Evolutionary conservation across 1,139 yeast species (phyloP), one percentile per base, ranked within the genome.

Genomic region (Saccharomyces hybrid): DNA sequence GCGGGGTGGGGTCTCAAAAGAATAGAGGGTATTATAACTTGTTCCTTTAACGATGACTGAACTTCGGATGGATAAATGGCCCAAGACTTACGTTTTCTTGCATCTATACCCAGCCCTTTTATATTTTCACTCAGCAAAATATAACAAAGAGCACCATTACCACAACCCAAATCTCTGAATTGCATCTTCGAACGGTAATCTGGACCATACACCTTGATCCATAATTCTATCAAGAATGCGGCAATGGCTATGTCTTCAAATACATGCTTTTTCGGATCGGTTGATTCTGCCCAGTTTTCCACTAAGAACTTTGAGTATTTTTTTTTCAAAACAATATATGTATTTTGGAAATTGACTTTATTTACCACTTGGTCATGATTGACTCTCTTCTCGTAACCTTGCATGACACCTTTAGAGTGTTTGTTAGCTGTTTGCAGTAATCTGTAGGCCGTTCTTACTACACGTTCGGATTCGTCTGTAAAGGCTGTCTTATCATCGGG

Each of bases 191-290:
- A 66, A 34, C 75, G 74, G 44, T 70, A 70, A 41, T 72, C 67
- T 5, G 57, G 55, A 3, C 70, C 69, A 61, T 84, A 87, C 55
- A 81, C 80, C 48, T 78, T 74, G 6, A 73, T 73, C 98, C 98
- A 91, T 44, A 88, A 77, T 68, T 88, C 96, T n/a, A 91, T 86
- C 56, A 93, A 75, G 63, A 91, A 93, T 0, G 98, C 96, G 0
- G 98, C 98, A 61, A 93, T 91, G 1, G 97, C 96, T 54, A 93
- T 79, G 68, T 93, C 99, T 73, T 93, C 99, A 73, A 91, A 93
- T 0, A 91, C 98, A 71, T 93, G 99, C 68, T 93, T 93, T 62
- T 84, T 81, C 1, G 98, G 98, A 70, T 93, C 97, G 1, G 99
- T 93, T 48, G 85, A 83, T 70, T 93, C 99, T 19, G 78, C 82